These are phyloP conservation scores for Phytophthora lateralis DNA, from an alignment of 352 stramenopile genomes.

Conservation along the genomic window DNA sequence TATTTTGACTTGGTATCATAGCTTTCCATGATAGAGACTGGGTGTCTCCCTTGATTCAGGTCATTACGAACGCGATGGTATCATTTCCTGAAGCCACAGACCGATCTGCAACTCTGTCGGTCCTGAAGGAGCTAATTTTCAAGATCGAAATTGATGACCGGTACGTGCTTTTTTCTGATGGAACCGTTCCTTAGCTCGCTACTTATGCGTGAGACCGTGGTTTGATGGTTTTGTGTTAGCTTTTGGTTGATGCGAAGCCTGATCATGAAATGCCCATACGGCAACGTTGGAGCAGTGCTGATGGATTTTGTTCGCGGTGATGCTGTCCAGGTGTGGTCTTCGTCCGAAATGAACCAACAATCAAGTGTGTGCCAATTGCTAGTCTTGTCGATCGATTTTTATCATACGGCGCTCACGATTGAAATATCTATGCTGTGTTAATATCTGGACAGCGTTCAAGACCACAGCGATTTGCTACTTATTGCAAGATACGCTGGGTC, in stretches of 20 bases:
- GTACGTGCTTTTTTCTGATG: slow-evolving; percentile 24
- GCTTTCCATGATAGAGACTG: slow-evolving; percentile 52
- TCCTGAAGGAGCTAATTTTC: slow-evolving; percentile 46
- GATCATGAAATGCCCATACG: slow-evolving; percentile 66
- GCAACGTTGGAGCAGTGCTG: slow-evolving; percentile 68
- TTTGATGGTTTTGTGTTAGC: slow-evolving; percentile 20
- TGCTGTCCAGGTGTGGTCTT: slow-evolving; percentile 47
- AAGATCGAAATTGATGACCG: slow-evolving; percentile 40
- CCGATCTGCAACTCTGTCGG: slow-evolving; percentile 40
- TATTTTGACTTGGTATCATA: slow-evolving; percentile 16
- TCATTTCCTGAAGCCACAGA: slow-evolving; percentile 53
- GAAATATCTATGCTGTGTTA: background rate
- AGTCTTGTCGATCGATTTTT: background rate
- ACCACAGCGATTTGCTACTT: slow-evolving; percentile 35
- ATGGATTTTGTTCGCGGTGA: slow-evolving; percentile 65
- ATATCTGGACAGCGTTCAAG: slow-evolving; percentile 30
- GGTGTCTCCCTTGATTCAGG: slow-evolving; percentile 61
- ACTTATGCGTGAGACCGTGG: background rate
- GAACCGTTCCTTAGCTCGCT: background rate
- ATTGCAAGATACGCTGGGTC: slow-evolving; percentile 37
- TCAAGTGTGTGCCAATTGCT: slow-evolving; percentile 39
- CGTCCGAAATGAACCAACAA: slow-evolving; percentile 4
- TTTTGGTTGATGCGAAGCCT: slow-evolving; percentile 57
- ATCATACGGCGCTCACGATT: slow-evolving; percentile 10
- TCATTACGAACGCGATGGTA: slow-evolving; percentile 76